Percentiles rank a stretch among this genome's conserved stretches.
These are phyloP conservation scores for Terana coerulea DNA, from an alignment of 768 basidiomycete species.

Conservation along the genomic window DNA sequence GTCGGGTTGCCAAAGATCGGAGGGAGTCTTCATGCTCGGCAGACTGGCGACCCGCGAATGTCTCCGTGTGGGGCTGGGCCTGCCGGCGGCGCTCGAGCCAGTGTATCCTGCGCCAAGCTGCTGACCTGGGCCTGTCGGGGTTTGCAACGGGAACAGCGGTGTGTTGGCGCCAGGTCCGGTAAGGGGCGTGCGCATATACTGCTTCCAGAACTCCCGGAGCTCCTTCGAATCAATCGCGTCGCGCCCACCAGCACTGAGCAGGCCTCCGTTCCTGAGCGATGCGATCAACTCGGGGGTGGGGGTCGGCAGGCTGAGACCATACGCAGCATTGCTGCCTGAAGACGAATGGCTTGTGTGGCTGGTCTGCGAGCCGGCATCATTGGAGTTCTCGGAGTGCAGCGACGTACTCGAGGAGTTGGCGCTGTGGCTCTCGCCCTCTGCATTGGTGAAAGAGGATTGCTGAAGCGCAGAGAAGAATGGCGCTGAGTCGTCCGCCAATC, in stretches of 20 bases:
- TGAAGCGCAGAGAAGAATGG: slow-evolving; percentile 52
- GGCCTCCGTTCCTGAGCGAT: slow-evolving; percentile 18
- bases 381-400: slow-evolving; percentile 4
- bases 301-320: slow-evolving; percentile 35
- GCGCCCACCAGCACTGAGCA: slow-evolving; percentile 18
- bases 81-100: neutral
- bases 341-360: slow-evolving; percentile 13
- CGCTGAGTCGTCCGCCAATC: slow-evolving; percentile 51
- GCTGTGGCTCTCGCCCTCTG: neutral
- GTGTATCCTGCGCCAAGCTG: slow-evolving; percentile 13
- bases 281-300: slow-evolving; percentile 26
- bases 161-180: slow-evolving; percentile 28
- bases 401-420: slow-evolving; percentile 9
- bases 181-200: slow-evolving; percentile 68
- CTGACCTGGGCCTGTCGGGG: slow-evolving; percentile 21
- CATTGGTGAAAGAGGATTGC: neutral
- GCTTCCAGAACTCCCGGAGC: slow-evolving; percentile 69
- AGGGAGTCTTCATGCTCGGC: slow-evolving; percentile 67
- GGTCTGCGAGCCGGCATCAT: slow-evolving; percentile 17
- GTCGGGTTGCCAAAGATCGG: slow-evolving; percentile 26
- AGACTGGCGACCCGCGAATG: slow-evolving; percentile 62
- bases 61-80: slow-evolving; percentile 29
- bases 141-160: slow-evolving; percentile 17
- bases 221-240: slow-evolving; percentile 33
- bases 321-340: slow-evolving; percentile 14